A percentile compares a stretch with the other conserved stretches of the same genome.
Evolutionary conservation across 2,329 filamentous ascomycete species (phyloP).

Genomic region (Colletotrichum spinosum): DNA sequence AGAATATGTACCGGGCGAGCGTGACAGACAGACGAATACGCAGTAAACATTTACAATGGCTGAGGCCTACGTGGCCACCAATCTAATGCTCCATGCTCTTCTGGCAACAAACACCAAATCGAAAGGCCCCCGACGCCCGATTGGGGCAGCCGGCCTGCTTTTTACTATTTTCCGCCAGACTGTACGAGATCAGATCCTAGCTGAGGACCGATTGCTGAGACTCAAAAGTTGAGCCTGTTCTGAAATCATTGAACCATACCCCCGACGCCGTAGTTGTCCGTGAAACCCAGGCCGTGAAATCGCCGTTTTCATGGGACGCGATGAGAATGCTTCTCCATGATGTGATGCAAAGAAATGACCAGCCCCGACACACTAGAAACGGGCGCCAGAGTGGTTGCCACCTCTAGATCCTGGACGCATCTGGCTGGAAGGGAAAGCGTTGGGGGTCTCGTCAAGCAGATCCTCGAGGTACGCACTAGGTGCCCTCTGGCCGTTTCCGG

Average conservation of each 20-base stretch:
- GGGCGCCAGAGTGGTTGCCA: conserved; percentile 22
- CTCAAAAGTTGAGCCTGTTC: conserved; percentile 31
- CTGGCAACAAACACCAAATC: conserved; percentile 12
- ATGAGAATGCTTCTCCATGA: conserved; percentile 4
- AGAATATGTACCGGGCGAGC: too few species aligned
- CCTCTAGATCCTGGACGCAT: conserved; percentile 45
- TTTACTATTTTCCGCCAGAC: conserved; percentile 22
- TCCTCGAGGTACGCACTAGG: conserved; percentile 94
- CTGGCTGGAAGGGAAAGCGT: conserved; percentile 58
- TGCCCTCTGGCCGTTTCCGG: conserved; percentile 75
- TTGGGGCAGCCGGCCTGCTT: not conserved
- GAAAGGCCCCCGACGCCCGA: conserved; percentile 21
- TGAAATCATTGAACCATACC: conserved; percentile 23
- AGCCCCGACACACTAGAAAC: conserved; percentile 6
- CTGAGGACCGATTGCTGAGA: not conserved
- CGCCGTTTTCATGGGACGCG: conserved; percentile 28
- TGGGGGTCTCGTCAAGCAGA: conserved; percentile 80
- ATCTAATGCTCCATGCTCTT: conserved; percentile 34
- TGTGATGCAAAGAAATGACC: conserved; percentile 2
- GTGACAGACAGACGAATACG: too few species aligned
- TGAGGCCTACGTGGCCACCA: conserved; percentile 22
- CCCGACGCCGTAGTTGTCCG: conserved; percentile 31
- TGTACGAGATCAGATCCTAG: not conserved
- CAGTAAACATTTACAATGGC: too few species aligned
- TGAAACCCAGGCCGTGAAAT: conserved; percentile 22